Conservation (phyloP, 768 basidiomycete species). For the Boletus subparvulus region DNA sequence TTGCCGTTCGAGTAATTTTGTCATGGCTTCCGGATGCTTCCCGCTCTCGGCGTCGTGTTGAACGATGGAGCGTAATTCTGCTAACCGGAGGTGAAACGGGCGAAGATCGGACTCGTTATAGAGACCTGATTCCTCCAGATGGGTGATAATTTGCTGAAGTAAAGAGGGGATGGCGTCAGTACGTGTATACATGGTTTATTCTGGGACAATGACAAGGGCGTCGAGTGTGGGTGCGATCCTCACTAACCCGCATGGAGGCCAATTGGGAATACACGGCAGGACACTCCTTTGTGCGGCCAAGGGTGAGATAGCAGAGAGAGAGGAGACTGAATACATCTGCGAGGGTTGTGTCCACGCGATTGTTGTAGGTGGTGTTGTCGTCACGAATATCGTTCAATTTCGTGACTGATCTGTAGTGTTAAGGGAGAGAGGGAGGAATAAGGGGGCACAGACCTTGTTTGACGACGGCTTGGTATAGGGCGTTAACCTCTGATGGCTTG, state of each 20-base stretch:
- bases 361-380: constrained; percentile 71
- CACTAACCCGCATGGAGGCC: constrained; percentile 90
- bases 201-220: constrained; percentile 20
- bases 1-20: constrained; percentile 86
- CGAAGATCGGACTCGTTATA: constrained; percentile 90
- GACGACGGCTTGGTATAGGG: constrained; percentile 88
- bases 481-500: constrained; percentile 89
- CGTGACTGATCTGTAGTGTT: constrained; percentile 56
- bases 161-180: constrained; percentile 25
- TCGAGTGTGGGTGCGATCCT: neutral
- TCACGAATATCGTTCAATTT: constrained; percentile 89
- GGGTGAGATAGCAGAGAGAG: constrained; percentile 96
- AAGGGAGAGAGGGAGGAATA: neutral
- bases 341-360: constrained; percentile 91
- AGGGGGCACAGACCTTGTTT: constrained; percentile 70
- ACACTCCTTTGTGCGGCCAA: constrained; percentile 92
- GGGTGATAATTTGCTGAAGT: constrained; percentile 84
- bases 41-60: constrained; percentile 77
- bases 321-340: constrained; percentile 95
- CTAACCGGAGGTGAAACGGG: constrained; percentile 81
- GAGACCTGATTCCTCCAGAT: constrained; percentile 93
- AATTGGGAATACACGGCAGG: constrained; percentile 96
- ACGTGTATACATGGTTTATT: constrained; percentile 21
- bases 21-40: constrained; percentile 84
- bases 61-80: constrained; percentile 82